Conservation (phyloP, 2,329 filamentous ascomycete species). For the Magnaporthiopsis poae region DNA sequence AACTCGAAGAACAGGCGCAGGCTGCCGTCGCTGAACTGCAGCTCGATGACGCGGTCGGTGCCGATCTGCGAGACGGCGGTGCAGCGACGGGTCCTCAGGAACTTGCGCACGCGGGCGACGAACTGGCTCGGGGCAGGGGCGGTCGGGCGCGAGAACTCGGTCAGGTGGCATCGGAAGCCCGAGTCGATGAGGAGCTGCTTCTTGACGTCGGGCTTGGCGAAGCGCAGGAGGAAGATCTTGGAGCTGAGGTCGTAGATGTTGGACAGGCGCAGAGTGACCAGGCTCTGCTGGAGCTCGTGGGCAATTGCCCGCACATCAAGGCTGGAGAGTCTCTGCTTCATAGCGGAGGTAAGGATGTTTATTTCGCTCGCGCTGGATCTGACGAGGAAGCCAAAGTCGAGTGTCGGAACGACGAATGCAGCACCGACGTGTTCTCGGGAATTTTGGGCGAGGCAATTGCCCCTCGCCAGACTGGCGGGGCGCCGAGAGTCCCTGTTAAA, state of each 20-base stretch:
- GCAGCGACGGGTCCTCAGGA: conserved; percentile 74
- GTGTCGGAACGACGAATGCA: background rate
- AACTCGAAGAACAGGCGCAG: conserved; percentile 89
- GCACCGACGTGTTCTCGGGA: background rate
- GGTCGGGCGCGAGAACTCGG: conserved; percentile 78
- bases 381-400: no score
- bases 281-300: conserved; percentile 72
- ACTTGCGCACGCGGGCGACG: conserved; percentile 75
- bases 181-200: conserved; percentile 88
- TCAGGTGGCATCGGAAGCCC: conserved; percentile 91
- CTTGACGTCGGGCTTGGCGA: conserved; percentile 79
- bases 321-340: conserved; percentile 52
- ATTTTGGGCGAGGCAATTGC: background rate
- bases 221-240: conserved; percentile 90
- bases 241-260: conserved; percentile 96
- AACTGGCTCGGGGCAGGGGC: conserved; percentile 72
- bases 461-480: background rate
- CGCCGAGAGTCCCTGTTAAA: background rate
- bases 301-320: conserved; percentile 72
- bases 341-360: conserved; percentile 15
- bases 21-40: conserved; percentile 83
- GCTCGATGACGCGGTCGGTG: conserved; percentile 84
- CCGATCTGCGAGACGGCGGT: conserved; percentile 77
- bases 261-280: conserved; percentile 70
- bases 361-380: background rate